Percentiles rank a stretch among this genome's conserved stretches.
These are phyloP conservation scores for Ustilaginoidea virens DNA, from an alignment of 2,329 filamentous ascomycete species.

Conservation along the genomic window DNA sequence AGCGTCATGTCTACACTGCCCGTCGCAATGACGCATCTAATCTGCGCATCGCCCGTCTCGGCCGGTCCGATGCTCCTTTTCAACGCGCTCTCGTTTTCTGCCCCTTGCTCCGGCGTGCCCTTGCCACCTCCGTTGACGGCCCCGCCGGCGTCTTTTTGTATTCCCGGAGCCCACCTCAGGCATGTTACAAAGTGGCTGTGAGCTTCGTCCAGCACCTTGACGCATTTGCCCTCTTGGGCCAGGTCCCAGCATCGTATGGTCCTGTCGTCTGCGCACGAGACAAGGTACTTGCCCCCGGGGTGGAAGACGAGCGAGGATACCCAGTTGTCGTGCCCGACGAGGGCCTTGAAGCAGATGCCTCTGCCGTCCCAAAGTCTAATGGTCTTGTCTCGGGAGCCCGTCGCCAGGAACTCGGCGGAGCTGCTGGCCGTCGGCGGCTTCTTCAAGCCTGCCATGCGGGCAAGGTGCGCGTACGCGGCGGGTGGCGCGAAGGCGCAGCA, in stretches of 20 bases:
- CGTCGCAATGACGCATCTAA: slow-evolving; percentile 75
- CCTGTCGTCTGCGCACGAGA: slow-evolving; percentile 81
- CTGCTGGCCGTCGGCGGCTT: slow-evolving; percentile 61
- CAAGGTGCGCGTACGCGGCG: slow-evolving; percentile 60
- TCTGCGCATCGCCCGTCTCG: slow-evolving; percentile 39
- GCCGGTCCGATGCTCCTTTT: slow-evolving; percentile 28
- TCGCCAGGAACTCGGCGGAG: slow-evolving; percentile 77
- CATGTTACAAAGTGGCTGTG: slow-evolving; percentile 79
- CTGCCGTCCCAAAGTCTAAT: slow-evolving; percentile 81
- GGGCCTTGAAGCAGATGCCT: slow-evolving; percentile 69
- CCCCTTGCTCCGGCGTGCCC: slow-evolving; percentile 5
- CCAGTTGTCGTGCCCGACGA: slow-evolving; percentile 90
- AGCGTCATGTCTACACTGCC: slow-evolving; percentile 73
- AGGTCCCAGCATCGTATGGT: slow-evolving; percentile 90
- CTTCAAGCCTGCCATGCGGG: slow-evolving; percentile 65
- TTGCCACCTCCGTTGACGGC: slow-evolving; percentile 4
- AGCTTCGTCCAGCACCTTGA: slow-evolving; percentile 62
- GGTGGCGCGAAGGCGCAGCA: slow-evolving; percentile 79
- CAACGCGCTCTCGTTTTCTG: slow-evolving; percentile 19
- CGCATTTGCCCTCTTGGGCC: slow-evolving; percentile 75
- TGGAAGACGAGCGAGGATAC: slow-evolving; percentile 76
- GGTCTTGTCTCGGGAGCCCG: slow-evolving; percentile 76
- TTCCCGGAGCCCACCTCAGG: slow-evolving; percentile 67
- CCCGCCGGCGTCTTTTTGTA: slow-evolving; percentile 6
- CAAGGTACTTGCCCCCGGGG: slow-evolving; percentile 77